Percentiles rank a stretch among this genome's conserved stretches.
Conservation (phyloP, 2,329 filamentous ascomycete species). For the Exophiala oligosperma region DNA sequence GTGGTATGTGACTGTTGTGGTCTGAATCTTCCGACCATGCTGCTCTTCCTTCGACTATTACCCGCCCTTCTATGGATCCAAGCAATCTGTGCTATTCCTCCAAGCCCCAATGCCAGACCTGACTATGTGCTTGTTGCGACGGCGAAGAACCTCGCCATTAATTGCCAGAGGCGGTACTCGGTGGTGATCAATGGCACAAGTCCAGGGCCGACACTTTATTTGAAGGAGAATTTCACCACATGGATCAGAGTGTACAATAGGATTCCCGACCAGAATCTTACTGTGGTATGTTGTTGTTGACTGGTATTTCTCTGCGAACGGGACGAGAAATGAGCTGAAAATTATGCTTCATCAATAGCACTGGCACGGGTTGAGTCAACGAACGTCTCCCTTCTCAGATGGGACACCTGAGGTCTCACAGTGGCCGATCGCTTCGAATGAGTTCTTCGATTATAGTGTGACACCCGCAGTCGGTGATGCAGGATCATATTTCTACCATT, state of each 20-base stretch:
- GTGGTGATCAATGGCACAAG: constrained; percentile 54
- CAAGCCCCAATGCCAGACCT: constrained; percentile 31
- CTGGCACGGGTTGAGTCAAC: constrained; percentile 66
- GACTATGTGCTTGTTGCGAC: constrained; percentile 51
- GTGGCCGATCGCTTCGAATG: constrained; percentile 62
- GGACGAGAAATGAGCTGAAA: neutral
- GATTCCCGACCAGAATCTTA: constrained; percentile 53
- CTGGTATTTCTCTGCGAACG: neutral
- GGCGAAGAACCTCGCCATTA: constrained; percentile 42
- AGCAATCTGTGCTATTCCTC: neutral
- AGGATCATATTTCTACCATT: constrained; percentile 69
- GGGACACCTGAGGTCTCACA: constrained; percentile 61
- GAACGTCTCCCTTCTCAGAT: constrained; percentile 63
- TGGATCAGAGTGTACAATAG: constrained; percentile 63
- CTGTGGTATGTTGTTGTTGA: constrained; percentile 48
- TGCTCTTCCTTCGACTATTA: neutral
- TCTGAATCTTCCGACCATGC: neutral
- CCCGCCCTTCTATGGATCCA: neutral
- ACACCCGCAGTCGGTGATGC: constrained; percentile 53
- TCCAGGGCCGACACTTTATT: constrained; percentile 51
- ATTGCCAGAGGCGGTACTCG: constrained; percentile 49
- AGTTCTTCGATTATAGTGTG: constrained; percentile 69
- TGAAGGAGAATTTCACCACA: constrained; percentile 46
- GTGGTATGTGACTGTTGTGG: neutral
- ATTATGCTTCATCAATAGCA: constrained; percentile 45